Evolutionary conservation across 2,329 filamentous ascomycete species (phyloP), one percentile per base, ranked within the genome.

Genomic region (Talaromyces sp.): DNA sequence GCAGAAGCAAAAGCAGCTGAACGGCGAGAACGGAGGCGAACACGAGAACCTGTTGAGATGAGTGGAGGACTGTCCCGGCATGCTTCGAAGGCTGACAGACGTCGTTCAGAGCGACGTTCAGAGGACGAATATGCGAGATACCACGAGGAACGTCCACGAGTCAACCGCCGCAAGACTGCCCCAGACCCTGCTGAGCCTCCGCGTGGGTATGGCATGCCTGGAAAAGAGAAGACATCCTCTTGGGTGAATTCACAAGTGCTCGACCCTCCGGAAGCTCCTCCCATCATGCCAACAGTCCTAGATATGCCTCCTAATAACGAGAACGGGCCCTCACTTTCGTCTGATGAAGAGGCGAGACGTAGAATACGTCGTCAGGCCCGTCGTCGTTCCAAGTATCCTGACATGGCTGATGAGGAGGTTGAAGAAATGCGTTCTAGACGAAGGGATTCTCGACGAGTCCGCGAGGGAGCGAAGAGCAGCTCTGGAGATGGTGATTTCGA

Each of bases 181-280:
- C 67, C 69, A 9, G 71, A 72, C 11, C 64, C 68, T 56, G 60
- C 67, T 42, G 62, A 69, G 57, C 58, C 67, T 46, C 67, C 68
- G 1, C 72, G 73, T 35, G 44, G 40, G 18, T 69, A 74, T 64
- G 73, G 72, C 66, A 67, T 69, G 35, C 74, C 75, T 21, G 76
- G 72, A 23, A 78, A 76, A 67, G 77, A 82, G 60, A 81, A 82
- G 68, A 82, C 79, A 37, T 80, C 79, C 7, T 80, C 78, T 6
- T 82, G 80, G 80, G 75, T 82, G 7, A 73, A 82, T 64, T 80
- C 78, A 1, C 79, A 81, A 67, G 72, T 75, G 8, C 76, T 75
- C 28, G 79, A 82, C 21, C 80, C 80, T 16, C 79, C 80, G 0
- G 80, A 81, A 59, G 74, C 77, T 8, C 80, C 80, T 2, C 79